These are phyloP conservation scores for Penicillium expansum DNA, from an alignment of 2,329 filamentous ascomycete species.

Conservation along the genomic window DNA sequence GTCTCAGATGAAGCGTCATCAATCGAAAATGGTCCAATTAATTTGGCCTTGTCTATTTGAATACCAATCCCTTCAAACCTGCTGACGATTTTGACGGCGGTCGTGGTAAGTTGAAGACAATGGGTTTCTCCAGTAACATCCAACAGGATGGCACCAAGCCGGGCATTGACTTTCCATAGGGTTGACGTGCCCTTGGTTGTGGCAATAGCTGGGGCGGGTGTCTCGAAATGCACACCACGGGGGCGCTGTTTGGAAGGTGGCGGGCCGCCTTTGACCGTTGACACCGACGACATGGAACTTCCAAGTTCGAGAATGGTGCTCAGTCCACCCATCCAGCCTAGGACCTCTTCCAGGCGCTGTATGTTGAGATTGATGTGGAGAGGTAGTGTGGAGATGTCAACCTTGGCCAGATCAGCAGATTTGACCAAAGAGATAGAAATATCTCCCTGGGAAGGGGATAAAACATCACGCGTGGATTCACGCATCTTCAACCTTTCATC, in stretches of 20 bases:
- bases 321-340: slow-evolving; percentile 85
- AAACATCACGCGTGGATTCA: slow-evolving; percentile 44
- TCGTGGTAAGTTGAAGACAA: slow-evolving; percentile 70
- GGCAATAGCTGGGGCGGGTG: slow-evolving; percentile 34
- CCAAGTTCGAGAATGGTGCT: slow-evolving; percentile 89
- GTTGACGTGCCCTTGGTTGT: slow-evolving; percentile 14
- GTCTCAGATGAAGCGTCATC: slow-evolving; percentile 45
- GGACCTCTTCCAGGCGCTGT: slow-evolving; percentile 76
- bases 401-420: slow-evolving; percentile 30
- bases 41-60: slow-evolving; percentile 70
- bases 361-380: slow-evolving; percentile 74
- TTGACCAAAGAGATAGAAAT: slow-evolving; percentile 39
- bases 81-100: slow-evolving; percentile 75
- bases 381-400: slow-evolving; percentile 73
- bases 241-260: slow-evolving; percentile 33
- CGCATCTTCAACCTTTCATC: slow-evolving; percentile 48
- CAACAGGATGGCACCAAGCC: slow-evolving; percentile 73
- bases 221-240: slow-evolving; percentile 59
- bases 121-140: slow-evolving; percentile 76
- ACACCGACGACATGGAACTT: slow-evolving; percentile 73
- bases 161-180: slow-evolving; percentile 66
- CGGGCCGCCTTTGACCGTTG: slow-evolving; percentile 48
- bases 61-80: slow-evolving; percentile 70
- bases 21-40: slow-evolving; percentile 67
- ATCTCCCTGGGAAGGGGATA: slow-evolving; percentile 38